These are phyloP conservation scores for Yamadazyma conglobata DNA, from an alignment of 1,139 yeast genomes.

Conservation along the genomic window DNA sequence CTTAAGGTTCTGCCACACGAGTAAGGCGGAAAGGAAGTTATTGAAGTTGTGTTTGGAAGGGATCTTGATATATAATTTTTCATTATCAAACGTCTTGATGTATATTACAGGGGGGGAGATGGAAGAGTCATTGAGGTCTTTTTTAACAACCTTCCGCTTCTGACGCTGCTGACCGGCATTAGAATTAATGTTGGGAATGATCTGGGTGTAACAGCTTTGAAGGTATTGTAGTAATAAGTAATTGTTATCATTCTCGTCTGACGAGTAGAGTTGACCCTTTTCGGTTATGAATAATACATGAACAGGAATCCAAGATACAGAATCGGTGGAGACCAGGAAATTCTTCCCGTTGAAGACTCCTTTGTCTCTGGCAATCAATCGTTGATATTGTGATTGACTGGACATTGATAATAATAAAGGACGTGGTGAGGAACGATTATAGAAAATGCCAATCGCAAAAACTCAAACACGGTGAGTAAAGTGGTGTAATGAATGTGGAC, in stretches of 20 bases:
- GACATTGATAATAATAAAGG: conserved; percentile 2
- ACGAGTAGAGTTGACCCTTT: conserved; percentile 35
- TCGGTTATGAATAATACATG: conserved; percentile 32
- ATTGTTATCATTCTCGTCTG: conserved; percentile 32
- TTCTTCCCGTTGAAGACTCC: conserved; percentile 36
- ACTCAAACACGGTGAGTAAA: too few species aligned
- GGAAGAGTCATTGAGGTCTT: conserved; percentile 1
- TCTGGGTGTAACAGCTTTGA: conserved; percentile 42
- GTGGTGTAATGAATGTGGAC: too few species aligned
- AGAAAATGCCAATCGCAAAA: background rate
- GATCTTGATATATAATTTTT: conserved; percentile 45
- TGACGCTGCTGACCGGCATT: conserved; percentile 5
- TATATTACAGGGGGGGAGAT: conserved; percentile 39
- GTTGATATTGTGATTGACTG: conserved; percentile 19
- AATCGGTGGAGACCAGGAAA: conserved; percentile 37
- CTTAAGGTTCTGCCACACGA: conserved; percentile 63
- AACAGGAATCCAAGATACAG: conserved; percentile 36
- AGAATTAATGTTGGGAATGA: conserved; percentile 25
- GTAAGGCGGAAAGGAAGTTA: conserved; percentile 45
- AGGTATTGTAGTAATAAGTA: conserved; percentile 34
- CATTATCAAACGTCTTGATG: conserved; percentile 46
- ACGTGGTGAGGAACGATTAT: background rate
- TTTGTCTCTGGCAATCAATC: conserved; percentile 30
- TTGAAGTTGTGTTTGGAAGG: conserved; percentile 44
- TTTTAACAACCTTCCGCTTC: conserved; percentile 7